A percentile compares a stretch with the other conserved stretches of the same genome.
Conservation (phyloP, 495 filamentous ascomycete species). For the Entonaema liquescens region DNA sequence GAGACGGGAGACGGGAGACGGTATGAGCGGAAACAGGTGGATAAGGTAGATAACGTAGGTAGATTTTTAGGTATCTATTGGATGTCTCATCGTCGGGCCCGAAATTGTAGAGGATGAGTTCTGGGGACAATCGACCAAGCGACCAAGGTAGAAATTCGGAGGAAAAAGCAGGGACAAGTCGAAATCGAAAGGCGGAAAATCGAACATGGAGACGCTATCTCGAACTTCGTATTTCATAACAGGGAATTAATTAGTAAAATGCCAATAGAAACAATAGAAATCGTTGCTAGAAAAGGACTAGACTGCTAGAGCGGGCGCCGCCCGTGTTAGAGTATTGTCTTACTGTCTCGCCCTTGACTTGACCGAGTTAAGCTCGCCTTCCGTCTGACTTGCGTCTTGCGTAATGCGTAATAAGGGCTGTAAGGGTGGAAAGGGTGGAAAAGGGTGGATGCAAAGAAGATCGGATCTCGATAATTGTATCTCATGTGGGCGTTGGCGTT, state of each 20-base stretch:
- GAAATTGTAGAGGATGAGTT: constrained; percentile 4
- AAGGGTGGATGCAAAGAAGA: constrained; percentile 11
- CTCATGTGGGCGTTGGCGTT: background rate
- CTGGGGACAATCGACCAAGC: constrained; percentile 1
- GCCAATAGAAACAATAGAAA: constrained; percentile 33
- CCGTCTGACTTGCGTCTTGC: background rate
- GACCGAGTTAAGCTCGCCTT: constrained; percentile 18
- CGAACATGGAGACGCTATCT: constrained; percentile 38
- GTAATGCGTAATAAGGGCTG: background rate
- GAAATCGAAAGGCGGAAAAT: constrained; percentile 18
- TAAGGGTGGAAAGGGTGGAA: background rate
- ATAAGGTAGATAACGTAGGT: background rate
- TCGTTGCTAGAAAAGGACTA: constrained; percentile 28
- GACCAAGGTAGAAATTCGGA: constrained; percentile 3
- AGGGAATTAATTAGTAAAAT: constrained; percentile 30
- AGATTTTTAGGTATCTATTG: constrained; percentile 21
- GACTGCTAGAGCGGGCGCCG: constrained; percentile 17
- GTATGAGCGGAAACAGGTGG: background rate
- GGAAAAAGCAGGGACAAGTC: constrained; percentile 12
- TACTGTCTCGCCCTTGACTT: constrained; percentile 31
- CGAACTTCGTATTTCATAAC: constrained; percentile 33
- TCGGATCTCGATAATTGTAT: constrained; percentile 8
- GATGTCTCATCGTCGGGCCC: constrained; percentile 24
- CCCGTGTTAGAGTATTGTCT: constrained; percentile 22
- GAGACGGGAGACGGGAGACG: no score